Percentiles rank a stretch among this genome's conserved stretches.
These are phyloP conservation scores for Botrytis byssoidea DNA, from an alignment of 2,329 filamentous ascomycete species.

Conservation along the genomic window DNA sequence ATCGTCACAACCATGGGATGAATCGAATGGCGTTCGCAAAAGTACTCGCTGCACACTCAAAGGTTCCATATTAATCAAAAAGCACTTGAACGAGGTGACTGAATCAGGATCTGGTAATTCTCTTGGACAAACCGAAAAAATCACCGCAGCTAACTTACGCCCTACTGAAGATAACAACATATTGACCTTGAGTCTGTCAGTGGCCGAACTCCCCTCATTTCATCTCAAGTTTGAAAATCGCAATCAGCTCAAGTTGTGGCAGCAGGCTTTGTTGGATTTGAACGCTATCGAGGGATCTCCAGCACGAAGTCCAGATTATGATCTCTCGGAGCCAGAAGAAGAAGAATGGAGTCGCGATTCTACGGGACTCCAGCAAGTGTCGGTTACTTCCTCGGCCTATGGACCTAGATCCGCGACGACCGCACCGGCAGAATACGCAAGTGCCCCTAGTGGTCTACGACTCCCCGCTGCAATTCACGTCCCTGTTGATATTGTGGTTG, in stretches of 20 bases:
- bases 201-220: slow-evolving; percentile 89
- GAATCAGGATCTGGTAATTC: slow-evolving; percentile 59
- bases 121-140: slow-evolving; percentile 36
- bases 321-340: slow-evolving; percentile 81
- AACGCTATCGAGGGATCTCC: slow-evolving; percentile 67
- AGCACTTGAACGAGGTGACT: slow-evolving; percentile 85
- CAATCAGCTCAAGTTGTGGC: slow-evolving; percentile 85
- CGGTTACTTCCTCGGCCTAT: slow-evolving; percentile 75
- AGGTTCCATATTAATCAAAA: slow-evolving; percentile 96
- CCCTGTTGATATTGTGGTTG: slow-evolving; percentile 91
- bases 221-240: slow-evolving; percentile 85
- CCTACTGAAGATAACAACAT: slow-evolving; percentile 68
- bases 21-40: slow-evolving; percentile 57
- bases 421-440: slow-evolving; percentile 89
- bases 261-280: slow-evolving; percentile 80
- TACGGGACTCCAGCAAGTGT: slow-evolving; percentile 62
- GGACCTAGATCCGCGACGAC: slow-evolving; percentile 84
- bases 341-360: slow-evolving; percentile 74
- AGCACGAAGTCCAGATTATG: slow-evolving; percentile 71
- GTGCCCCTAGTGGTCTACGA: slow-evolving; percentile 47
- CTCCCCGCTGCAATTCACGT: slow-evolving; percentile 63
- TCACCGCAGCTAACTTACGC: slow-evolving; percentile 38
- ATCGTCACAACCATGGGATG: slow-evolving; percentile 64
- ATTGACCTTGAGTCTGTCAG: slow-evolving; percentile 85
- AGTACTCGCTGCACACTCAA: slow-evolving; percentile 82